Percentiles rank a stretch among this genome's conserved stretches.
These are phyloP conservation scores for Colletotrichum gigasporum DNA, from an alignment of 2,329 filamentous ascomycete genomes.

Conservation along the genomic window DNA sequence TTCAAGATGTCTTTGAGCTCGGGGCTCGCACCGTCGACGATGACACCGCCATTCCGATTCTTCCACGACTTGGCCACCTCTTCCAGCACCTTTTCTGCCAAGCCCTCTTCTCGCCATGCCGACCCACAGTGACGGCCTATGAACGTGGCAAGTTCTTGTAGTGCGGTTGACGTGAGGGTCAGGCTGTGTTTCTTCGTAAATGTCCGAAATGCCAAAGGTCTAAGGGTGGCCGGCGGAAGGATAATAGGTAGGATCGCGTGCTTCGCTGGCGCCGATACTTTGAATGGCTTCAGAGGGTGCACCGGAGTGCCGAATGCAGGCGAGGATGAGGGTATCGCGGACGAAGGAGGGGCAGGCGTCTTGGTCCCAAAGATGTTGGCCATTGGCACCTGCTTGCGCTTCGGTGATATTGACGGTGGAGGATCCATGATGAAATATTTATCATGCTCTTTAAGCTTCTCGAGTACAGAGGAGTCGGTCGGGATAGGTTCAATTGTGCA, in stretches of 20 bases:
- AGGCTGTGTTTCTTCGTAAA: conserved; percentile 98
- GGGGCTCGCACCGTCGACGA: conserved; percentile 83
- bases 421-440: conserved; percentile 43
- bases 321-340: conserved; percentile 85
- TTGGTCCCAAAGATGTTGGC: conserved; percentile 51
- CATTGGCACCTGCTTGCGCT: conserved; percentile 40
- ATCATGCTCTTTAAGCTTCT: too few species aligned
- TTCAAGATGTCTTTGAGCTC: conserved; percentile 85
- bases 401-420: conserved; percentile 30
- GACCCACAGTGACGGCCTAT: conserved; percentile 94
- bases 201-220: conserved; percentile 91
- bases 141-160: conserved; percentile 87
- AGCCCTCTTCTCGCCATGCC: conserved; percentile 93
- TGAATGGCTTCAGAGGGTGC: conserved; percentile 77
- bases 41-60: conserved; percentile 85
- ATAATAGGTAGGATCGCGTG: conserved; percentile 83
- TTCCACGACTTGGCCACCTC: conserved; percentile 95
- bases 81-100: conserved; percentile 91
- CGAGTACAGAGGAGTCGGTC: too few species aligned
- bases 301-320: conserved; percentile 89
- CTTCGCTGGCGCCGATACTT: conserved; percentile 56
- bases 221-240: conserved; percentile 84
- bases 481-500: background rate
- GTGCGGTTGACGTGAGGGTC: conserved; percentile 86
- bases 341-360: conserved; percentile 50